Evolutionary conservation across 495 filamentous ascomycete species (phyloP).

Genomic region (Articulospora tetracladia): DNA sequence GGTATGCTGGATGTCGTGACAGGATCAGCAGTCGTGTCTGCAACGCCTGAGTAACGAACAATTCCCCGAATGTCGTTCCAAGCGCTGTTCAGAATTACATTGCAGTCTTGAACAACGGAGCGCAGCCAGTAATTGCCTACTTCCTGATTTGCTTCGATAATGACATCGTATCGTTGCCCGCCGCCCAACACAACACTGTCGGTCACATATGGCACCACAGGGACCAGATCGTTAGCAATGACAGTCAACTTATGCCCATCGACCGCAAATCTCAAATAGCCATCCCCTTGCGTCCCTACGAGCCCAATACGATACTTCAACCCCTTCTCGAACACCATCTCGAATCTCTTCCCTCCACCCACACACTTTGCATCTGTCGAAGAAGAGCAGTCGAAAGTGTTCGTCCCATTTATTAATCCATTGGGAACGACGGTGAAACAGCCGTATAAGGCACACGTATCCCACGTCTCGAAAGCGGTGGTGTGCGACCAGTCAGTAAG

Average conservation of each 20-base stretch:
- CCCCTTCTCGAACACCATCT: slow-evolving; percentile 33
- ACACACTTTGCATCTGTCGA: background rate
- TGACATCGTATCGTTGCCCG: slow-evolving; percentile 50
- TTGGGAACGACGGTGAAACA: background rate
- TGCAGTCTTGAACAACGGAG: slow-evolving; percentile 12
- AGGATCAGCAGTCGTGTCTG: too few relatives aligned
- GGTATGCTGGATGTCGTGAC: too few relatives aligned
- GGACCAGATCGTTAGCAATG: slow-evolving; percentile 46
- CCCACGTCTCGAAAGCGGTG: background rate
- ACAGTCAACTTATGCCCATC: slow-evolving; percentile 46
- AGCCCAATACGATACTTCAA: slow-evolving; percentile 43
- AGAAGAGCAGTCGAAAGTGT: background rate
- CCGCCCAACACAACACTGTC: background rate
- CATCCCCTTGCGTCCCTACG: slow-evolving; percentile 49
- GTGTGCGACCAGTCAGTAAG: slow-evolving; percentile 40
- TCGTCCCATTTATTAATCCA: slow-evolving; percentile 19
- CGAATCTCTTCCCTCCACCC: background rate
- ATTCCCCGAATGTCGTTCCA: too few relatives aligned
- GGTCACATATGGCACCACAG: slow-evolving; percentile 41
- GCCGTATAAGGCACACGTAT: background rate
- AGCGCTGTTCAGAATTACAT: too few relatives aligned
- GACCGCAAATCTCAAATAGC: slow-evolving; percentile 41
- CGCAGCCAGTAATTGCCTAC: too few relatives aligned
- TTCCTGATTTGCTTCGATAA: slow-evolving; percentile 45
- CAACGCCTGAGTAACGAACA: too few relatives aligned